These are phyloP conservation scores for Nemania sp. DNA, from an alignment of 2,329 filamentous ascomycete genomes.

Conservation along the genomic window DNA sequence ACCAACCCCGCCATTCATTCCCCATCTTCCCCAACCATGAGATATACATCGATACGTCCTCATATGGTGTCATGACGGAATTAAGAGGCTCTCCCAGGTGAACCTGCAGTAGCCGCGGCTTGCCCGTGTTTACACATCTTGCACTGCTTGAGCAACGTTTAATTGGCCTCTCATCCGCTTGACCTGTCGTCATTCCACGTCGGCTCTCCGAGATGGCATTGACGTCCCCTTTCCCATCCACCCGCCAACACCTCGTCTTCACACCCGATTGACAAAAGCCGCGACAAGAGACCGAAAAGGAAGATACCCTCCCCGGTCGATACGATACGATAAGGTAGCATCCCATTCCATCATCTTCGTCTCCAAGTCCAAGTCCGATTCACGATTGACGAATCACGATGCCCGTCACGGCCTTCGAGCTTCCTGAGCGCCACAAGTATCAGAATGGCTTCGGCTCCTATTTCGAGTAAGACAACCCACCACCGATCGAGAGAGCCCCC, in stretches of 20 bases:
- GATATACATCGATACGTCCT: too few relatives aligned
- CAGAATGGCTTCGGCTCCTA: conserved; percentile 71
- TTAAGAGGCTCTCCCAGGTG: conserved; percentile 5
- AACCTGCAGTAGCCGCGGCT: conserved; percentile 26
- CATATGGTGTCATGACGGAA: conserved; percentile 10
- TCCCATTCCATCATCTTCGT: neutral
- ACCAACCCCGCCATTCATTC: conserved; percentile 13
- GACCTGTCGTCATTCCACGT: neutral
- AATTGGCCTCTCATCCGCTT: neutral
- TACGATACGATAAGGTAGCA: neutral
- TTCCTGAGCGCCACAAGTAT: conserved; percentile 60
- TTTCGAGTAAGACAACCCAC: conserved; percentile 61
- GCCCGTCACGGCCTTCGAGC: conserved; percentile 44
- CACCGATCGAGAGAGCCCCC: too few relatives aligned
- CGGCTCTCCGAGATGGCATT: conserved; percentile 1
- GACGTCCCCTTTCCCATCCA: neutral
- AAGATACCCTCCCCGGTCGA: too few relatives aligned
- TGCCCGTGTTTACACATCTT: neutral
- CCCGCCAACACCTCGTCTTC: neutral
- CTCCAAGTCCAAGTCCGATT: neutral
- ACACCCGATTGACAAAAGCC: conserved; percentile 1
- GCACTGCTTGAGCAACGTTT: neutral
- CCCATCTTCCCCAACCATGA: conserved; percentile 11
- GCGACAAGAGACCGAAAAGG: neutral
- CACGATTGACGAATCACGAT: too few relatives aligned